phyloP scores from a whole-genome alignment of 1,284 basidiomycete species.

The Melampsora americana region DNA sequence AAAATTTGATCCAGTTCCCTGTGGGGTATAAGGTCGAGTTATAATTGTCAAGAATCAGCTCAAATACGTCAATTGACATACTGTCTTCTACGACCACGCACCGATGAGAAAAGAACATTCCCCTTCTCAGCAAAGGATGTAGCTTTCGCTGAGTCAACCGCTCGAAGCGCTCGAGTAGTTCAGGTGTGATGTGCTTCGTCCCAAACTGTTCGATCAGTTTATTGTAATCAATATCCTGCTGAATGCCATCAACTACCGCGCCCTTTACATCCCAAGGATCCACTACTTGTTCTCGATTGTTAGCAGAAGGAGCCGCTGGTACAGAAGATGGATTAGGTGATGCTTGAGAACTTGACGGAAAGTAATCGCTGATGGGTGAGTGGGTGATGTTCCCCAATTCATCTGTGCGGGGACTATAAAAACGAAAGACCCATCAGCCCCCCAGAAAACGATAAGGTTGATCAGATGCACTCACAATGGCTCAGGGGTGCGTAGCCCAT shows the following conservation, averaged over 20 bases:
- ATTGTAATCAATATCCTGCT: conserved; percentile 80
- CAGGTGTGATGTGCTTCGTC: conserved; percentile 73
- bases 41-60: conserved; percentile 10
- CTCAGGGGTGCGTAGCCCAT: conserved; percentile 50
- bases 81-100: conserved; percentile 55
- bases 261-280: conserved; percentile 99
- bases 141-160: conserved; percentile 81
- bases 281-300: conserved; percentile 65
- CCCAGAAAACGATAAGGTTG: background rate
- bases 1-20: conserved; percentile 92
- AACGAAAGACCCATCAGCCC: background rate
- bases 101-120: conserved; percentile 98
- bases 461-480: conserved; percentile 47
- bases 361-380: conserved; percentile 21
- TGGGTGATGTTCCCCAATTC: conserved; percentile 33
- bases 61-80: background rate
- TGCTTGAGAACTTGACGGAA: conserved; percentile 11
- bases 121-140: conserved; percentile 84
- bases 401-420: conserved; percentile 33
- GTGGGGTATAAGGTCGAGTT: conserved; percentile 20
- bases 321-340: conserved; percentile 17
- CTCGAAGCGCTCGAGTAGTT: conserved; percentile 84
- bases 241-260: conserved; percentile 84
- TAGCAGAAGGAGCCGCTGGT: background rate
- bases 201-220: conserved; percentile 94